Percentiles rank a stretch among this genome's conserved stretches.
These are phyloP conservation scores for Recurvomyces mirabilis DNA, from an alignment of 495 filamentous ascomycete genomes.

Conservation along the genomic window DNA sequence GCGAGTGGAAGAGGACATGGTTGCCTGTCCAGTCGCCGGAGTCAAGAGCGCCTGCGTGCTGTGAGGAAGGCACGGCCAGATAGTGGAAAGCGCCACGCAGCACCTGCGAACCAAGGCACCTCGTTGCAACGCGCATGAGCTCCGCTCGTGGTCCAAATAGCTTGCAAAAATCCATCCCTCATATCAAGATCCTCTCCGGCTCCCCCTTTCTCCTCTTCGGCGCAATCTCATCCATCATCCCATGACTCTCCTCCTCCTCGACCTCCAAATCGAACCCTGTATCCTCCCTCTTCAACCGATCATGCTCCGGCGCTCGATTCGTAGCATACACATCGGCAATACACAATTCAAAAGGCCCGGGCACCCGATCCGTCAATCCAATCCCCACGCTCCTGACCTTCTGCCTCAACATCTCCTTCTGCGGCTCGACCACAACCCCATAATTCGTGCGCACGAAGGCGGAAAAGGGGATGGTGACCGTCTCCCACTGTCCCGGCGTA, in stretches of 20 bases:
- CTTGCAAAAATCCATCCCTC: too few relatives aligned
- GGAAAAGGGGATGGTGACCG: slow-evolving; percentile 73
- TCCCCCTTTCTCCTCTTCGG: slow-evolving; percentile 20
- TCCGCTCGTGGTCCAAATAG: too few relatives aligned
- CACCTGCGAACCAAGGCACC: too few relatives aligned
- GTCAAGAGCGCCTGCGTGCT: too few relatives aligned
- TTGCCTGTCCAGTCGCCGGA: too few relatives aligned
- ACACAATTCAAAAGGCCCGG: slow-evolving; percentile 72
- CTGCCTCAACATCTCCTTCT: slow-evolving; percentile 73
- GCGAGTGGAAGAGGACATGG: too few relatives aligned
- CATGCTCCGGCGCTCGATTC: slow-evolving; percentile 40
- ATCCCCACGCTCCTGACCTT: slow-evolving; percentile 78
- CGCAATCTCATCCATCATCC: slow-evolving; percentile 20
- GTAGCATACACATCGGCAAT: slow-evolving; percentile 81
- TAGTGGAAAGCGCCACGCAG: too few relatives aligned
- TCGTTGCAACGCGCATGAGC: too few relatives aligned
- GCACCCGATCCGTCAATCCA: slow-evolving; percentile 76
- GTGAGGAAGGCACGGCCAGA: too few relatives aligned
- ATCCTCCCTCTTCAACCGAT: slow-evolving; percentile 9
- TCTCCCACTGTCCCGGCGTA: slow-evolving; percentile 82
- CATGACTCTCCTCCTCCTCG: slow-evolving; percentile 3
- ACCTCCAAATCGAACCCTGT: slow-evolving; percentile 16
- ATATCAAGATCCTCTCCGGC: slow-evolving; percentile 22
- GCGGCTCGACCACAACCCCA: slow-evolving; percentile 80
- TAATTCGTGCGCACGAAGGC: slow-evolving; percentile 93